Percentiles rank a stretch among this genome's conserved stretches.
phyloP scores from a whole-genome alignment of 2,329 filamentous ascomycete species.

The Epichloe hybrida region DNA sequence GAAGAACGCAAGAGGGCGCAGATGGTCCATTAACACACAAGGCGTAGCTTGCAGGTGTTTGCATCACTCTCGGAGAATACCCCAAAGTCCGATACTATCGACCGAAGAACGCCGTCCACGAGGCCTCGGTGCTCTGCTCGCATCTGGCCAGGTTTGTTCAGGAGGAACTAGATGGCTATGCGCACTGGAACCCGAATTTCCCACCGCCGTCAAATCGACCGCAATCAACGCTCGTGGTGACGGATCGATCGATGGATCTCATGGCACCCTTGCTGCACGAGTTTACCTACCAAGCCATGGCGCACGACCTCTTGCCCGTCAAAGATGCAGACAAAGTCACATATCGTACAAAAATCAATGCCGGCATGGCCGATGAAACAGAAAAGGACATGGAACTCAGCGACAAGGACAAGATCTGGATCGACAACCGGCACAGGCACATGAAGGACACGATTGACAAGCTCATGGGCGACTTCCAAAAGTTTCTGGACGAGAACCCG shows the following conservation, averaged over 20 bases:
- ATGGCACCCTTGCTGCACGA: conserved; percentile 82
- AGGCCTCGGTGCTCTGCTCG: conserved; percentile 74
- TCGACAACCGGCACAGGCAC: conserved; percentile 83
- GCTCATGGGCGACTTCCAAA: conserved; percentile 82
- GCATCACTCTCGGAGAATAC: conserved; percentile 81
- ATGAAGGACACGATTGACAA: conserved; percentile 98
- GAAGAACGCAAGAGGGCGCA: neutral
- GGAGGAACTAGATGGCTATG: conserved; percentile 80
- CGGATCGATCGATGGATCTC: conserved; percentile 86
- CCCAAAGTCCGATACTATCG: conserved; percentile 86
- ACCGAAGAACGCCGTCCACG: conserved; percentile 61
- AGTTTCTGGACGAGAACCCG: conserved; percentile 80
- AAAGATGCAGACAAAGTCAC: conserved; percentile 79
- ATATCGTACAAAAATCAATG: conserved; percentile 68
- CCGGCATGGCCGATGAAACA: conserved; percentile 55
- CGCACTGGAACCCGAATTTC: conserved; percentile 63
- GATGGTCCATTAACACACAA: neutral
- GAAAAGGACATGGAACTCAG: conserved; percentile 83
- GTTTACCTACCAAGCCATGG: conserved; percentile 98
- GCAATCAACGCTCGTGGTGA: conserved; percentile 70
- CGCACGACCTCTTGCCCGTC: conserved; percentile 80
- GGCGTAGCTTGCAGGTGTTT: conserved; percentile 43
- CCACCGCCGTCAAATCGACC: conserved; percentile 68
- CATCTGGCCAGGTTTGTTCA: conserved; percentile 87
- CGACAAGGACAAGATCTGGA: conserved; percentile 90